phyloP scores from a whole-genome alignment of 2,329 filamentous ascomycete genomes.

The Colletotrichum musicola region DNA sequence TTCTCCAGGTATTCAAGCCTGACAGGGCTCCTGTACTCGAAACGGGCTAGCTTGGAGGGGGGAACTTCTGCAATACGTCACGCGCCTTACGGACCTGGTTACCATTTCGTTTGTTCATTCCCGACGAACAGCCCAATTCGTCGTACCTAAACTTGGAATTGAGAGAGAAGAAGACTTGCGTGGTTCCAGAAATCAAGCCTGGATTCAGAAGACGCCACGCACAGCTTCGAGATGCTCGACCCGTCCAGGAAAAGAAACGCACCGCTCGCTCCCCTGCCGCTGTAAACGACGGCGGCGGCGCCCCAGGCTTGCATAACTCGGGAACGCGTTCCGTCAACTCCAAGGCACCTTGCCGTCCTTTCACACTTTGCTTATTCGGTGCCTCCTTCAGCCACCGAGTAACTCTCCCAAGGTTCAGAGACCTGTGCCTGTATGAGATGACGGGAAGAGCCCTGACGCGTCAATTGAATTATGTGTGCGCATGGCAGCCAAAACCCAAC shows the following conservation, averaged over 20 bases:
- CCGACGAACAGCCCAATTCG: not conserved
- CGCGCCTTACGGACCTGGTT: conserved; percentile 24
- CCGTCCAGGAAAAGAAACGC: not conserved
- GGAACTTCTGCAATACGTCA: conserved; percentile 31
- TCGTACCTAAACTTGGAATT: not conserved
- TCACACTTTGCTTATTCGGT: conserved; percentile 6
- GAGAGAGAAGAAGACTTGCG: too few relatives aligned
- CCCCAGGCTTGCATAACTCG: conserved; percentile 10
- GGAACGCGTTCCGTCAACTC: conserved; percentile 24
- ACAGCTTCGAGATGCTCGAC: conserved; percentile 7
- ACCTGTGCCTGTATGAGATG: conserved; percentile 36
- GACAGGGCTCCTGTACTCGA: conserved; percentile 25
- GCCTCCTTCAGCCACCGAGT: not conserved
- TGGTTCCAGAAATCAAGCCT: not conserved
- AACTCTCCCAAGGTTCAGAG: conserved; percentile 27
- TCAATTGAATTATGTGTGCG: conserved; percentile 32
- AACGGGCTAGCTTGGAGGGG: conserved; percentile 31
- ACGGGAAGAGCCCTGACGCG: conserved; percentile 35
- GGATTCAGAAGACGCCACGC: not conserved
- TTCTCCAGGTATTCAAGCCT: conserved; percentile 1
- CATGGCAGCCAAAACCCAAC: conserved; percentile 2
- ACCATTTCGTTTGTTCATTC: not conserved
- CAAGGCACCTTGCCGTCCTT: not conserved
- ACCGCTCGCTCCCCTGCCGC: not conserved
- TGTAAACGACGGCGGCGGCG: conserved; percentile 27